Percentiles rank a stretch among this genome's conserved stretches.
Conservation (phyloP, 768 basidiomycete genomes). For the Lepiota venenata region DNA sequence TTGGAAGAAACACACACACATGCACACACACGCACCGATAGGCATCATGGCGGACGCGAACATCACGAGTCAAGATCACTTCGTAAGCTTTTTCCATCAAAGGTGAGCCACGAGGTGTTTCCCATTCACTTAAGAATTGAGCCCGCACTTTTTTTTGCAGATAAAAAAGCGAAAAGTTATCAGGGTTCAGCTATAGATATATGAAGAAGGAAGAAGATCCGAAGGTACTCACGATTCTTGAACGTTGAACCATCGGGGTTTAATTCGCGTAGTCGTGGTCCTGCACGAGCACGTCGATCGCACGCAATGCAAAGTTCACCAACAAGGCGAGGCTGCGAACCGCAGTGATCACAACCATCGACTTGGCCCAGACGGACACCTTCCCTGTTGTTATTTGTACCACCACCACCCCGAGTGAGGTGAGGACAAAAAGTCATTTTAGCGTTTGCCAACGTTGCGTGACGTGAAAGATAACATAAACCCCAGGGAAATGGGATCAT, state of each 20-base stretch:
- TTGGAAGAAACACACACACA: background rate
- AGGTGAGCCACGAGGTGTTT: slow-evolving; percentile 31
- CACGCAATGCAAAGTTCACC: slow-evolving; percentile 49
- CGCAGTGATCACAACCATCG: slow-evolving; percentile 49
- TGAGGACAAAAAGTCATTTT: slow-evolving; percentile 1
- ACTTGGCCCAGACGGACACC: slow-evolving; percentile 48
- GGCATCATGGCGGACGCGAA: slow-evolving; percentile 41
- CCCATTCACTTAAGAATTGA: slow-evolving; percentile 58
- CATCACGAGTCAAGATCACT: slow-evolving; percentile 39
- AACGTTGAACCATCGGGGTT: slow-evolving; percentile 41
- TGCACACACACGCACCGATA: slow-evolving; percentile 46
- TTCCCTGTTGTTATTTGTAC: slow-evolving; percentile 30
- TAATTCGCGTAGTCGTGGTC: slow-evolving; percentile 46
- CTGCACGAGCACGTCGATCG: slow-evolving; percentile 39
- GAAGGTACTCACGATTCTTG: slow-evolving; percentile 44
- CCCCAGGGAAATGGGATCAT: background rate
- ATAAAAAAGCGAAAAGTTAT: background rate
- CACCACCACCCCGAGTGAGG: no score
- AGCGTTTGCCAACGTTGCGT: slow-evolving; percentile 5
- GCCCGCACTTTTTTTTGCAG: slow-evolving; percentile 31
- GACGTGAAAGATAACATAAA: slow-evolving; percentile 7
- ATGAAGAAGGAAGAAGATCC: background rate
- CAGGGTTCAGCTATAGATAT: background rate
- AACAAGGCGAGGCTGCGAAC: slow-evolving; percentile 39
- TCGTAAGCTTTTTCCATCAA: slow-evolving; percentile 57